phyloP scores from a whole-genome alignment of 1,284 basidiomycete species.

The Coniferiporia sulphurascens region DNA sequence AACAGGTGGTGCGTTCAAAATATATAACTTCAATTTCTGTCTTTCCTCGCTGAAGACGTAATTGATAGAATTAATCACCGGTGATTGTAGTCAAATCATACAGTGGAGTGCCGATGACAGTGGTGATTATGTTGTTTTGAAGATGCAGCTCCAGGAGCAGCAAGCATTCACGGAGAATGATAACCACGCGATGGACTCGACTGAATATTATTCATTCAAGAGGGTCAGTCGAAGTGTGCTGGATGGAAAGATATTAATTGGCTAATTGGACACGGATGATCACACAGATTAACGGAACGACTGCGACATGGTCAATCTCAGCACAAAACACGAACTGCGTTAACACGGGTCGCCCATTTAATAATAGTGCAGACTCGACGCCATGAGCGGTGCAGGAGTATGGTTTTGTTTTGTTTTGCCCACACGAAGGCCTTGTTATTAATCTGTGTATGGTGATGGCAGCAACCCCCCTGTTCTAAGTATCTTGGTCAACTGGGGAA shows the following conservation, averaged over 20 bases:
- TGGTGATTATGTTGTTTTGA: background rate
- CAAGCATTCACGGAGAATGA: conserved; percentile 3
- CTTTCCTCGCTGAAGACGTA: background rate
- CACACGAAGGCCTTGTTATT: background rate
- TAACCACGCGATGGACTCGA: conserved; percentile 4
- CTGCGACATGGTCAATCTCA: too few species aligned
- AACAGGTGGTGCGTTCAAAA: conserved; percentile 22
- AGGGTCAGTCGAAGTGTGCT: too few species aligned
- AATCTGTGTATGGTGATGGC: too few species aligned
- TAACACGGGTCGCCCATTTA: too few species aligned
- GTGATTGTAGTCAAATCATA: background rate
- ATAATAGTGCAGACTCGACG: conserved; percentile 3
- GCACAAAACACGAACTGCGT: too few species aligned
- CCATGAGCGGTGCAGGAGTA: conserved; percentile 5
- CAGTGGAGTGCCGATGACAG: background rate
- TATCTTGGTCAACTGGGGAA: conserved; percentile 29
- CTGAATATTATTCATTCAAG: conserved; percentile 6
- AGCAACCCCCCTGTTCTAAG: conserved; percentile 28
- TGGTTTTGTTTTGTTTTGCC: background rate
- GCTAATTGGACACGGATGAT: too few species aligned
- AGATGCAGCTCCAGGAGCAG: background rate
- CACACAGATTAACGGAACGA: too few species aligned
- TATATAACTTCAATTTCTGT: background rate
- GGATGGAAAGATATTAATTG: too few species aligned
- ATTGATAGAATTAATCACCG: conserved; percentile 12